Evolutionary conservation across 2,329 filamentous ascomycete species (phyloP).

Genomic region (Incumbomyces delicatus): DNA sequence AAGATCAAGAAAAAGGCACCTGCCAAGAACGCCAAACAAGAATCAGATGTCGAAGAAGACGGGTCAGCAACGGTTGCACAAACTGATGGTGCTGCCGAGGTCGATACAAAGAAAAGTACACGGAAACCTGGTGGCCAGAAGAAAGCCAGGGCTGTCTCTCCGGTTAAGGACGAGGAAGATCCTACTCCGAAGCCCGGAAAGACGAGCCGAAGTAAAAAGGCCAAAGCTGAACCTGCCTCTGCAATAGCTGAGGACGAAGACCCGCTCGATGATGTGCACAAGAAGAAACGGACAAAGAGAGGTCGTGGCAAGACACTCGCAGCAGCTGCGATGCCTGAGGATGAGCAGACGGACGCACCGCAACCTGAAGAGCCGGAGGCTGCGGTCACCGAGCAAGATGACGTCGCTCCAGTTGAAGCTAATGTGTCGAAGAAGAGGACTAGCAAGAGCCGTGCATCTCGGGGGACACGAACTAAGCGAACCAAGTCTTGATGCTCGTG

Average conservation of each 20-base stretch:
- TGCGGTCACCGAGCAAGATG: constrained; percentile 5
- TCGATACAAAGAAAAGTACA: background rate
- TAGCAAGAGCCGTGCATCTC: background rate
- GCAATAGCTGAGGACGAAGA: constrained; percentile 4
- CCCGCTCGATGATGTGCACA: constrained; percentile 4
- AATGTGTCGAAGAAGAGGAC: background rate
- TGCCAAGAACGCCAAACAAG: constrained; percentile 43
- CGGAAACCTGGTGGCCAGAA: background rate
- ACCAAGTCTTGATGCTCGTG: background rate
- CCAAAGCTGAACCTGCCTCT: constrained; percentile 5
- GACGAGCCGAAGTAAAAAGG: constrained; percentile 1
- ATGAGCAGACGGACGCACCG: constrained; percentile 36
- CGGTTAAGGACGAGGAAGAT: background rate
- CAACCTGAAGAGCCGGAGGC: constrained; percentile 32
- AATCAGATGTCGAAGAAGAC: constrained; percentile 26
- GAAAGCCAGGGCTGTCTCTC: background rate
- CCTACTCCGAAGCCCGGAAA: background rate
- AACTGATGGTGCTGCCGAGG: constrained; percentile 2
- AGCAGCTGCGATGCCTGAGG: background rate
- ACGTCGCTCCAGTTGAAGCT: background rate
- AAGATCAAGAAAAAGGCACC: constrained; percentile 22
- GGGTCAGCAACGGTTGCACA: background rate
- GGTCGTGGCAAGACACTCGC: background rate
- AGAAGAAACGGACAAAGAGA: constrained; percentile 4
- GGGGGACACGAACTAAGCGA: background rate